A percentile compares a stretch with the other conserved stretches of the same genome.
phyloP scores from a whole-genome alignment of 306 rosid genomes.

The Clitoria ternatea region DNA sequence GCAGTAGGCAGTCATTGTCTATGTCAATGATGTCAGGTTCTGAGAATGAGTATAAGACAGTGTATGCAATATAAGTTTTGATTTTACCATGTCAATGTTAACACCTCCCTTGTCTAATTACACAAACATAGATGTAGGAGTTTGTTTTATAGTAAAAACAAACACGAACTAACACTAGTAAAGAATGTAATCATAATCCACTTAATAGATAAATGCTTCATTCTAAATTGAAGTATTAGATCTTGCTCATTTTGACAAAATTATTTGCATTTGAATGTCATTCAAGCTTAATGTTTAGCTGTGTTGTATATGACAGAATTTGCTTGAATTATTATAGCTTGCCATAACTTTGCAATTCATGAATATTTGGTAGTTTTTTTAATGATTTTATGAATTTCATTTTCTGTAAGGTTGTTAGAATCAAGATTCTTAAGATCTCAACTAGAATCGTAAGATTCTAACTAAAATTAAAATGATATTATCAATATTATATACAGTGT shows the following conservation, averaged over 20 bases:
- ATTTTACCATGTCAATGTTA: background rate
- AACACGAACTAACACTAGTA: background rate
- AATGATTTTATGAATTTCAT: background rate
- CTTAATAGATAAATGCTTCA: background rate
- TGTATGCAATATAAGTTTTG: slow-evolving; percentile 59
- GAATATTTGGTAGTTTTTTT: background rate
- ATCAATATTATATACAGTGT: too few species aligned
- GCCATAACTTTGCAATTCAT: background rate
- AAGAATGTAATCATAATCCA: slow-evolving; percentile 3
- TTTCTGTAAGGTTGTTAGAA: background rate
- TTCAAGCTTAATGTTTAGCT: background rate
- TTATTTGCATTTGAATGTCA: background rate
- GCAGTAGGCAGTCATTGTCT: slow-evolving; percentile 48
- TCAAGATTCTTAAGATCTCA: background rate
- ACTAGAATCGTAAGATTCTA: too few species aligned
- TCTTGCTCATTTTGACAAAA: background rate
- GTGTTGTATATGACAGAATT: background rate
- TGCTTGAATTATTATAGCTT: background rate
- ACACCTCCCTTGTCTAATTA: background rate
- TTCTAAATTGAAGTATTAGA: background rate
- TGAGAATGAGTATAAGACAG: slow-evolving; percentile 54
- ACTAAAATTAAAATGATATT: too few species aligned
- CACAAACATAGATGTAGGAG: background rate
- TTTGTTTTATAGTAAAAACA: slow-evolving; percentile 13
- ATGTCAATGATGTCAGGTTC: slow-evolving; percentile 55